Evolutionary conservation across 129 eudicot species (phyloP).

Genomic region (Pulicaria dysenterica): DNA sequence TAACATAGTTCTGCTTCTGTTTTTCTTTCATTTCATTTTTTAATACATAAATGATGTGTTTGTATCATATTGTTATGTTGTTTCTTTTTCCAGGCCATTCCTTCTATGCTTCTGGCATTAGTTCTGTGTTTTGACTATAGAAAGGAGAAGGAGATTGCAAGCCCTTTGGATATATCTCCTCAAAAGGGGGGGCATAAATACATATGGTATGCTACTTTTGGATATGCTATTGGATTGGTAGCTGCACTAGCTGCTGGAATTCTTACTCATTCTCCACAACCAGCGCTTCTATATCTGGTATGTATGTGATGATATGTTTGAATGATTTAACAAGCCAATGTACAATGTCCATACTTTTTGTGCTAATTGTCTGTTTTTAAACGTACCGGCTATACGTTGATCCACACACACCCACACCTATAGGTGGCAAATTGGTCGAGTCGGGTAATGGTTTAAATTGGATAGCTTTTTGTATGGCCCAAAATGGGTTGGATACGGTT

Average conservation of each 20-base stretch:
- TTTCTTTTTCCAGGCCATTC: slow-evolving; percentile 78
- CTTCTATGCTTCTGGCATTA: slow-evolving; percentile 95
- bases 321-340: background rate
- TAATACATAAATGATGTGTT: background rate
- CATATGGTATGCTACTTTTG: slow-evolving; percentile 78
- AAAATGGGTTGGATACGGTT: background rate
- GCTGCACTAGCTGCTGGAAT: slow-evolving; percentile 88
- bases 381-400: background rate
- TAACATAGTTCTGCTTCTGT: background rate
- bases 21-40: background rate
- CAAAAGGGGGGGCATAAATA: slow-evolving; percentile 76
- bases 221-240: slow-evolving; percentile 82
- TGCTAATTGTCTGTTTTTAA: background rate
- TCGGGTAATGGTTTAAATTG: background rate
- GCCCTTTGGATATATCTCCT: slow-evolving; percentile 53
- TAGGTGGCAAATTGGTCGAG: background rate
- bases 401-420: background rate
- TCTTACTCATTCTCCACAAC: slow-evolving; percentile 91
- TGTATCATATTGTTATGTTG: background rate
- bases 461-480: background rate
- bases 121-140: slow-evolving; percentile 89
- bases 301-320: slow-evolving; percentile 17
- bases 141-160: slow-evolving; percentile 54
- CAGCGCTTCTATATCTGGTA: slow-evolving; percentile 97
- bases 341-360: background rate